Evolutionary conservation across 78 protist species (phyloP), one percentile per base, ranked within the genome.

Genomic region (Ministeria vibrans): DNA sequence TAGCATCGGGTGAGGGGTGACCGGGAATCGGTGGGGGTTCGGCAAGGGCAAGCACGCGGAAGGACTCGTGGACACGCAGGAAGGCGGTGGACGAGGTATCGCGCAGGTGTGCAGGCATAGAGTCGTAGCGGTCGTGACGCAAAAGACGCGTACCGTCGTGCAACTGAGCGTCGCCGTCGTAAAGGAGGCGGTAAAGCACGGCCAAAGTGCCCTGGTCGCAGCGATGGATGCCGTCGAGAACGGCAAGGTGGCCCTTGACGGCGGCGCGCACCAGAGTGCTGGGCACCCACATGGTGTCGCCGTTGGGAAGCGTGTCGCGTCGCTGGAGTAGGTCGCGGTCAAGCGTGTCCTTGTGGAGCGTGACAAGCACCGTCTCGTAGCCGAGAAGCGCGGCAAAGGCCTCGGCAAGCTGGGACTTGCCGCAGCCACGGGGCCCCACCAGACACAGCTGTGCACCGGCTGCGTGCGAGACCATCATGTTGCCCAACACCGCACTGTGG

Each of bases 171-270:
- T 36, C 64, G 9, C 87, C 28, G 44, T 70, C 83, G 27, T 41
- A 63, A 1, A 79, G 9, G 41, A 84, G 71, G 0, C 81, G 5
- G 30, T 77, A 77, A 39, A 83, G 34, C 13, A 43, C 39, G 23
- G 75, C 61, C 30, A 78, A 66, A 23, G 68, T 38, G 41, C 69
- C 75, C 23, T 51, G n/a, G 7, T 77, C 1, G 32, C 85, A 72
- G 32, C 78, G 59, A 73, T 88, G 84, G 4, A 87, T 44, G 63
- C 92, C 92, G 53, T 92, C 92, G 18, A 91, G 83, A 20, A 88
- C 79, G n/a, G 6, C 73, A 4, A 86, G 73, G 15, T 34, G 53
- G 27, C 95, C 95, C 3, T 13, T 20, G 23, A 11, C 25, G 4
- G 91, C 91, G 20, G 92, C 92, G 0, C 0, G 1, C 22, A 87